phyloP scores from a whole-genome alignment of 2,329 filamentous ascomycete species.

The Beauveria brongniartii region DNA sequence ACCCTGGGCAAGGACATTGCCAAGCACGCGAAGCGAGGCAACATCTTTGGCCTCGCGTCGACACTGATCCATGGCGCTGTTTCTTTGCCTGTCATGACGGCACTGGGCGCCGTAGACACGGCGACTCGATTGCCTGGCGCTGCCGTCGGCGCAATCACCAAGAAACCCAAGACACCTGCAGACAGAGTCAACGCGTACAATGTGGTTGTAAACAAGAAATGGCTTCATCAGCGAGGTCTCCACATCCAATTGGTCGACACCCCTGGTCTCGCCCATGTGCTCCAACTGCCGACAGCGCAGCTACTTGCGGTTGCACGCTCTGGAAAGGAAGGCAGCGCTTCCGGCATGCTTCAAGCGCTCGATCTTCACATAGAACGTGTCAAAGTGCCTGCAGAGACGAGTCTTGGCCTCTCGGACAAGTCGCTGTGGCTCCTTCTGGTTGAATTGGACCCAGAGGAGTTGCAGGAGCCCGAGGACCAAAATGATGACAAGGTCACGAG shows the following conservation, averaged over 20 bases:
- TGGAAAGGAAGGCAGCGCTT: slow-evolving; percentile 10
- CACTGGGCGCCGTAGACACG: slow-evolving; percentile 28
- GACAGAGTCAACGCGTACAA: slow-evolving; percentile 35
- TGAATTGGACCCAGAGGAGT: not conserved
- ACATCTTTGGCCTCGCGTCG: slow-evolving; percentile 30
- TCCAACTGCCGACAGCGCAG: slow-evolving; percentile 13
- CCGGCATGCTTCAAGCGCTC: slow-evolving; percentile 4
- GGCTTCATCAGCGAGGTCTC: slow-evolving; percentile 32
- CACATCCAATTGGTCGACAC: slow-evolving; percentile 28
- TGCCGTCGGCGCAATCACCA: slow-evolving; percentile 25
- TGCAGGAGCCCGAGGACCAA: not conserved
- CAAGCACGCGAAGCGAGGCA: slow-evolving; percentile 29
- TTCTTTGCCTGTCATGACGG: slow-evolving; percentile 30
- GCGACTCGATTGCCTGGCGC: slow-evolving; percentile 26
- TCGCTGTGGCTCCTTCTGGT: slow-evolving; percentile 10
- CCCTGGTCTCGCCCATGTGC: slow-evolving; percentile 14
- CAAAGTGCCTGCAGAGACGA: not conserved
- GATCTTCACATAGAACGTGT: slow-evolving; percentile 2
- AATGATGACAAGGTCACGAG: no score
- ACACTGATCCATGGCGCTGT: slow-evolving; percentile 30
- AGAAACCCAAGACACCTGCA: slow-evolving; percentile 32
- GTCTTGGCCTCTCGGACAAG: slow-evolving; percentile 7
- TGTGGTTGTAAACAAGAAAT: slow-evolving; percentile 34
- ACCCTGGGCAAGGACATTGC: slow-evolving; percentile 27
- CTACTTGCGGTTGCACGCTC: slow-evolving; percentile 7